Base-by-base conservation (phyloP, 495 filamentous ascomycete genomes). In the Acidomyces sp. region DNA sequence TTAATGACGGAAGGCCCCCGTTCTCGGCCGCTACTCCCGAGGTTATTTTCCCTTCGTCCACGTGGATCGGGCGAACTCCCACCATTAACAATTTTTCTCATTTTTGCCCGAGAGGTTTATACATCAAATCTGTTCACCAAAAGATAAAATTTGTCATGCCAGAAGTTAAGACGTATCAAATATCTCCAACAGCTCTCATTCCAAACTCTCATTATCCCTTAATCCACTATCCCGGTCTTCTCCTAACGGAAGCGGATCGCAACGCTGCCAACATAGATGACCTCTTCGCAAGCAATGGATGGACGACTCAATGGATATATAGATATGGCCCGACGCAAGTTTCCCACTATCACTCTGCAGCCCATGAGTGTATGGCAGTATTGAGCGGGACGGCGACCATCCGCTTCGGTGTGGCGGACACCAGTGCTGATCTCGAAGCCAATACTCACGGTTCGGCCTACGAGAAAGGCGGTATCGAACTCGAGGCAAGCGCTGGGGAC, bases 331-430 rank as follows among this genome's bases (percentile, higher is more conserved):
- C 40, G 13, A 53, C 52, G 3, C 61, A 64, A 34, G 18, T 35
- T 7, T 58, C 61, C 11, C 59, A 62, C 46, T 64, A 64, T 42
- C 61, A 62, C 54, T 51, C 55, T 7, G 15, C 25, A 4, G 50
- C 55, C n/a, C 61, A 64, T 44, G 61, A 64, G 46, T 56, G 50
- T 49, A 64, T 64, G 61, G 48, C 52, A 19, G 61, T 64, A 2
- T 36, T 62, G 5, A 53, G 56, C 11, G 61, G 61, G 1, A 39
- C 47, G 6, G 61, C 58, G 2, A 52, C 39, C 4, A 62, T 64
- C 34, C 49, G 58, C 24, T 62, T 61, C 41, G 60, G 61, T 24
- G 55, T 55, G 15, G 60, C 61, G 9, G 61, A 64, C 41, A 52
- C 48, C 11, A 45, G 35, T 22, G 33, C 41, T 1, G 53, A 58